A percentile compares a stretch with the other conserved stretches of the same genome.
Conservation (phyloP, 805 yeast genomes). For the Saccharomycopsis oosterbeekiorum region DNA sequence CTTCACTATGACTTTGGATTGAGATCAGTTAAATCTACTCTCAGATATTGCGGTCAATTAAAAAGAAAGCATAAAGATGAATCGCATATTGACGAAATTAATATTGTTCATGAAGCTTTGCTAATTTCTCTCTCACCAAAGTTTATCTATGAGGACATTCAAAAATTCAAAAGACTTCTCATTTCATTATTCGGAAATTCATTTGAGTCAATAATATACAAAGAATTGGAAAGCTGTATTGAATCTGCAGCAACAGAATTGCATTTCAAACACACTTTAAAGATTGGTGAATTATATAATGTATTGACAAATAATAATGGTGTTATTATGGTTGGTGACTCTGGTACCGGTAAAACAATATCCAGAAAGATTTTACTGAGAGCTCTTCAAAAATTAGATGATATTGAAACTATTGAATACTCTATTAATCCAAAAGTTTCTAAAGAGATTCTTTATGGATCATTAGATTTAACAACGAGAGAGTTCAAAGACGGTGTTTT, state of each 20-base stretch:
- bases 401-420: constrained; percentile 30
- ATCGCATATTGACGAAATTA: constrained; percentile 22
- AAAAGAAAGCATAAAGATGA: constrained; percentile 24
- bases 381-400: constrained; percentile 31
- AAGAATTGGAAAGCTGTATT: constrained; percentile 24
- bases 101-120: constrained; percentile 41
- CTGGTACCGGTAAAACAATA: constrained; percentile 68
- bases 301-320: constrained; percentile 64
- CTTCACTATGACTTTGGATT: constrained; percentile 86
- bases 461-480: constrained; percentile 61
- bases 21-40: constrained; percentile 62
- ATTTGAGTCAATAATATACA: constrained; percentile 21
- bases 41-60: constrained; percentile 47
- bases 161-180: constrained; percentile 26
- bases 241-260: constrained; percentile 23
- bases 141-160: constrained; percentile 43
- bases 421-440: constrained; percentile 68
- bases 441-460: constrained; percentile 61
- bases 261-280: constrained; percentile 31
- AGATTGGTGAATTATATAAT: constrained; percentile 51
- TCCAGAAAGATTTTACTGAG: constrained; percentile 40
- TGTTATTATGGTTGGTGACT: constrained; percentile 63
- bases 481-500: constrained; percentile 92
- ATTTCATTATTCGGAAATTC: constrained; percentile 24
- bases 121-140: constrained; percentile 61